Evolutionary conservation across 768 basidiomycete species (phyloP).

Genomic region (Mycena sanguinolenta): DNA sequence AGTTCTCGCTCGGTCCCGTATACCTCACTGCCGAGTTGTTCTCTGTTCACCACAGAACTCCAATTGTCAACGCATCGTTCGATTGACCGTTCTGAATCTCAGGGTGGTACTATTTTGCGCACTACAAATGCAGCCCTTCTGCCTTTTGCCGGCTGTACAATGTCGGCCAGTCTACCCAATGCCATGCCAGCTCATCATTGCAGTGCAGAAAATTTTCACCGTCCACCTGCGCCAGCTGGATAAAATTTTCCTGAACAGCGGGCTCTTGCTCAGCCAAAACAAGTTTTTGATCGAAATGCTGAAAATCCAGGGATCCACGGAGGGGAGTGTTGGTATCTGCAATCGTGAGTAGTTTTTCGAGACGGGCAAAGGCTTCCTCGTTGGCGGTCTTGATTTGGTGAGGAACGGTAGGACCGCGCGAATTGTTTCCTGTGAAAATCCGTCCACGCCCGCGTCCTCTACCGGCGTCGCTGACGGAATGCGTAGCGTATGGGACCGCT

Average conservation of each 20-base stretch:
- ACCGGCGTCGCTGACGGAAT: no score
- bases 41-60: no score
- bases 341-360: not conserved
- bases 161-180: not conserved
- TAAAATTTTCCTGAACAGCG: not conserved
- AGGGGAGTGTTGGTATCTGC: not conserved
- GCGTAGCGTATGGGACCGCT: not conserved
- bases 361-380: not conserved
- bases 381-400: not conserved
- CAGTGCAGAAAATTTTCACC: not conserved
- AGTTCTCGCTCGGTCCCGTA: no score
- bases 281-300: not conserved
- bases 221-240: not conserved
- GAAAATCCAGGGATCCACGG: not conserved
- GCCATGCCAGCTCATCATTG: conserved; percentile 7
- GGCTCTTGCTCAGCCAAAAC: not conserved
- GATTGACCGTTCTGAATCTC: no score
- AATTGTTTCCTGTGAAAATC: no score
- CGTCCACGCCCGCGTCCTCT: no score
- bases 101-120: no score
- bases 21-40: no score
- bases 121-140: no score
- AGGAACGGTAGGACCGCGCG: no score
- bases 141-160: not conserved
- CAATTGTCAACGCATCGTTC: no score